Conservation (phyloP, 2,329 filamentous ascomycete genomes). For the Penicillium sp. region DNA sequence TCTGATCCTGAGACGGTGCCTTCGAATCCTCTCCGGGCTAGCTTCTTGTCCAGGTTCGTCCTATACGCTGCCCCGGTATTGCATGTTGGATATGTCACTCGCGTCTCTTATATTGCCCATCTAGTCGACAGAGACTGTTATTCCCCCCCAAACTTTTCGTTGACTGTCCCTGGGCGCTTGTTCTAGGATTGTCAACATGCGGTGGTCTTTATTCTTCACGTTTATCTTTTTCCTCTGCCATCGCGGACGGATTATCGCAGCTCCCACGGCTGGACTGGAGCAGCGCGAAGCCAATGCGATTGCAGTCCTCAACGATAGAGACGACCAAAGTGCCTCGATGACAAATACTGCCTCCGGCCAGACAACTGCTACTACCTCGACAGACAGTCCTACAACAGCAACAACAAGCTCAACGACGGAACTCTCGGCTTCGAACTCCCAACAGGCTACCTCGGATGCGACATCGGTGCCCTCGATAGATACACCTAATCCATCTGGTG, state of each 20-base stretch:
- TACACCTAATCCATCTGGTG: constrained; percentile 13
- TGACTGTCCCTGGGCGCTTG: too few species aligned
- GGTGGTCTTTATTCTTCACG: constrained; percentile 15
- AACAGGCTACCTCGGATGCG: constrained; percentile 12
- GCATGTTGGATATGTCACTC: background rate
- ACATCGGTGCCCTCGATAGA: constrained; percentile 29
- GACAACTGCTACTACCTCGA: constrained; percentile 8
- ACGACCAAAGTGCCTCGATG: constrained; percentile 13
- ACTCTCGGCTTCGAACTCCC: constrained; percentile 10
- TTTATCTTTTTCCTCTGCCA: constrained; percentile 13
- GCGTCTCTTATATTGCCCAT: too few species aligned
- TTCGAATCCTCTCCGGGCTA: background rate
- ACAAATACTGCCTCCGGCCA: constrained; percentile 13
- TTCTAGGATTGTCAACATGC: constrained; percentile 17
- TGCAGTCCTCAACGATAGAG: constrained; percentile 6
- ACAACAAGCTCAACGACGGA: constrained; percentile 8
- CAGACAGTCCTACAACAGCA: constrained; percentile 9
- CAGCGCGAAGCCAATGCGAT: constrained; percentile 7
- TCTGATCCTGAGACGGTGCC: background rate
- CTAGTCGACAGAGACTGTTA: too few species aligned
- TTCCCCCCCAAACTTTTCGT: too few species aligned
- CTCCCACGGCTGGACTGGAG: constrained; percentile 9
- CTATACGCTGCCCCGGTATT: too few species aligned
- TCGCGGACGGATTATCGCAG: constrained; percentile 16
- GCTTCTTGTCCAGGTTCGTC: too few species aligned